Base-by-base conservation (phyloP, 2,329 filamentous ascomycete species). In the Nannizziopsis barbatae region DNA sequence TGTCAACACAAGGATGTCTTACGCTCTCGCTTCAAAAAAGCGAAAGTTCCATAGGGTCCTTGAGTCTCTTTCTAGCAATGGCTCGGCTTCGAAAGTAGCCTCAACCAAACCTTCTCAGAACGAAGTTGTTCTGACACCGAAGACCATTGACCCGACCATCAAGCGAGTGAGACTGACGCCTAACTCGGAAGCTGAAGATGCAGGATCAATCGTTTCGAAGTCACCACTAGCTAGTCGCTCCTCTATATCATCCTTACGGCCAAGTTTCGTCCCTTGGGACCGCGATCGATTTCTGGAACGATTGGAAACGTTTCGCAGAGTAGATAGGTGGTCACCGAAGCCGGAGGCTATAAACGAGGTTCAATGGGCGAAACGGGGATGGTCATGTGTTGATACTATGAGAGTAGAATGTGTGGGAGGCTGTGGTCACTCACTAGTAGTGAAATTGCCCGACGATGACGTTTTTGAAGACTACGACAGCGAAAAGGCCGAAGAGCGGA, bases 241-340 rank as follows among this genome's bases (percentile, higher is more conserved):
- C 61, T 54, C 60, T 20, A 60, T 59, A 17, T 62, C 64, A 11
- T 56, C 63, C 5, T 57, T 64, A 33, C 65, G 64, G 15, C 80
- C 85, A 1, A 86, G 83, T 58, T 96, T 92, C 68, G 84, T 85
- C 47, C 90, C 92, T 0, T 85, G 82, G 69, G 89, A 92, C 63
- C 84, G 92, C 46, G 79, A 81, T 35, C 80, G 86, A 56, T 88
- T 96, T 53, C 73, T 96, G 9, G 79, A 77, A 57, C 74, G 92
- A 18, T 73, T 98, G 22, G 83, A 83, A 52, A 93, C 87, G 0
- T 98, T 94, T 62, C 84, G 90, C 60, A 87, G 90, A 56, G 81
- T 96, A 42, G 92, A 87, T 47, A 79, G 84, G 62, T 98, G 90
- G 90, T 84, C 85, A n/a, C 84, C 86, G 0, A 96, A 96, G 63